Evolutionary conservation across 495 filamentous ascomycete species (phyloP), one percentile per base, ranked within the genome.

Genomic region (Penicillium paxilli): DNA sequence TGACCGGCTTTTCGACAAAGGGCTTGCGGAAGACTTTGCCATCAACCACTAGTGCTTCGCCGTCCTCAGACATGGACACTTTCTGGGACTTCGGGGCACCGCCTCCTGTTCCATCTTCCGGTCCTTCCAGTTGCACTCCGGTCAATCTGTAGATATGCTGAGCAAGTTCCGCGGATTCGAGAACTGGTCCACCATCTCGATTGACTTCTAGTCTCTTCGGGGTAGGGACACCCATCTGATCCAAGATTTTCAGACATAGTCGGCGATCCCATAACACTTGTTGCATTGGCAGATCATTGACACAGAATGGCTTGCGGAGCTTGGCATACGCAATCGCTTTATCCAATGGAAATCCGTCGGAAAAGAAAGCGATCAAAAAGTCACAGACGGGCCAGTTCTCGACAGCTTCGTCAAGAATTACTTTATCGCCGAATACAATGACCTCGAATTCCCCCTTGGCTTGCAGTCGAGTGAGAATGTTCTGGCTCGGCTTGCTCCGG

Each of bases 261-360:
- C 94, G 85, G 23, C 94, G 85, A 71, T 99, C 94, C 94, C 94
- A 99, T 17, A 99, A 75, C 16, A 99, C 85, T 74, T 94, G 95
- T 70, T 99, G 94, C 94, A 99, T 97, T 3, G 90, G 90, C 46
- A 99, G 72, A 62, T 99, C 93, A 70, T 99, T 99, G 65, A 99
- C 90, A 65, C 92, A 96, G 54, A 96, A 96, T 10, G 94, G 95
- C 65, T 93, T 96, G 33, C 94, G 86, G 9, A 96, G 80, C 55
- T 87, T 87, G 38, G 89, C 88, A 69, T 99, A 99, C 12, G 91
- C 88, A 62, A 98, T 95, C 5, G 94, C 95, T 68, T 98, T 99
- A 42, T 99, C 92, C 26, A 99, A 74, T 0, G 94, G 94, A 58
- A 99, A 99, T 0, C 94, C 94, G 68, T 96, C 92, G 0, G 91